These are phyloP conservation scores for Adenanthera pavonina DNA, from an alignment of 306 rosid species.

Conservation along the genomic window DNA sequence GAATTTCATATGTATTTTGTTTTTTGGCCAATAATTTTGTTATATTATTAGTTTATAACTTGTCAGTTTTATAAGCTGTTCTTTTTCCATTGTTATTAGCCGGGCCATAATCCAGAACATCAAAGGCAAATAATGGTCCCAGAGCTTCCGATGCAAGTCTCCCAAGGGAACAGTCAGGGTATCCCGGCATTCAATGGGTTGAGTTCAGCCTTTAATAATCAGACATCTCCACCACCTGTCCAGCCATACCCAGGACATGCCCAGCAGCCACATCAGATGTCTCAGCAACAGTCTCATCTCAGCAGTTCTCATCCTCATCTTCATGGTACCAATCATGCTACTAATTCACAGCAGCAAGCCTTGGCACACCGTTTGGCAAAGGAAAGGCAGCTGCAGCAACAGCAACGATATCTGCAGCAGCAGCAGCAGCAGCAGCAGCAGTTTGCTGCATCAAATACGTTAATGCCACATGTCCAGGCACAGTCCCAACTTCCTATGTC, in stretches of 20 bases:
- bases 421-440: constrained; percentile 78
- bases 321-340: constrained; percentile 73
- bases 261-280: constrained; percentile 77
- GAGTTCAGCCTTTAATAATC: constrained; percentile 80
- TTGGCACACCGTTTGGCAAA: constrained; percentile 70
- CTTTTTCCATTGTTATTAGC: constrained; percentile 49
- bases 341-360: constrained; percentile 76
- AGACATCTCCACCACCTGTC: constrained; percentile 70
- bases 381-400: constrained; percentile 78
- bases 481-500: constrained; percentile 80
- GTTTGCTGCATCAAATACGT: constrained; percentile 70
- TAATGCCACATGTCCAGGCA: constrained; percentile 66
- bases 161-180: constrained; percentile 80
- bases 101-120: constrained; percentile 86
- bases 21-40: neutral
- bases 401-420: constrained; percentile 73
- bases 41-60: neutral
- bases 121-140: constrained; percentile 88
- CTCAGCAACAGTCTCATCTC: constrained; percentile 79
- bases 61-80: neutral
- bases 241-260: constrained; percentile 79
- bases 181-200: constrained; percentile 76
- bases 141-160: constrained; percentile 78
- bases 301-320: constrained; percentile 76
- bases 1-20: constrained; percentile 6